Percentiles rank a stretch among this genome's conserved stretches.
Evolutionary conservation across 176 grass and related monocot genomes (phyloP).

Genomic region (Zea mays): DNA sequence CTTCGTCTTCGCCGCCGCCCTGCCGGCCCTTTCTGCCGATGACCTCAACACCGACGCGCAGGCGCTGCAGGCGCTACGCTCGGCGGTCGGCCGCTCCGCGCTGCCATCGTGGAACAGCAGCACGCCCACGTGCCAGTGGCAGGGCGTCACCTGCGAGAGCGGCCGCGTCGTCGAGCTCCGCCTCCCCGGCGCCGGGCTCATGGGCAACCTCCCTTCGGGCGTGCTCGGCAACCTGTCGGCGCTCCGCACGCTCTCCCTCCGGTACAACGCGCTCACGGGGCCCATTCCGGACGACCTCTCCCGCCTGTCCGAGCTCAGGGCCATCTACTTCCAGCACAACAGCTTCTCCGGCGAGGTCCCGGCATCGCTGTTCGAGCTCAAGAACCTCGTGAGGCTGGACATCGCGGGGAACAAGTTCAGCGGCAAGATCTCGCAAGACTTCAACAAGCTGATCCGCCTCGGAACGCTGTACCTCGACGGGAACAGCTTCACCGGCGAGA

Average conservation of each 20-base stretch:
- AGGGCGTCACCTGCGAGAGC: conserved; percentile 60
- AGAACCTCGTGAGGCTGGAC: conserved; percentile 83
- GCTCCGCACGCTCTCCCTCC: conserved; percentile 85
- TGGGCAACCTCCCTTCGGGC: conserved; percentile 66
- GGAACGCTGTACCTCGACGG: conserved; percentile 69
- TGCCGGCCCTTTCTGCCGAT: conserved; percentile 35
- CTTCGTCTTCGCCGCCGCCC: neutral
- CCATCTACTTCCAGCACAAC: conserved; percentile 89
- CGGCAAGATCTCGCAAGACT: conserved; percentile 62
- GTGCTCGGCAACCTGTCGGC: conserved; percentile 76
- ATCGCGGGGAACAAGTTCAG: conserved; percentile 74
- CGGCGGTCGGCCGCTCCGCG: conserved; percentile 58
- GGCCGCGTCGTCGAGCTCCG: conserved; percentile 68
- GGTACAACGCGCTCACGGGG: conserved; percentile 77
- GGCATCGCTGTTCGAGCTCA: conserved; percentile 51
- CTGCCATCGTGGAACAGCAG: conserved; percentile 74
- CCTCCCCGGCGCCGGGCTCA: conserved; percentile 73
- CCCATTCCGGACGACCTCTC: conserved; percentile 64
- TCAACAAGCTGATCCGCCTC: conserved; percentile 80
- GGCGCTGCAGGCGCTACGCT: conserved; percentile 62
- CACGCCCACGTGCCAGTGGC: conserved; percentile 66
- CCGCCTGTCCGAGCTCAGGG: conserved; percentile 67
- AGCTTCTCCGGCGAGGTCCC: conserved; percentile 70
- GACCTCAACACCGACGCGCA: conserved; percentile 63
- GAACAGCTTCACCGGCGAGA: conserved; percentile 74